Conservation (phyloP, 106 monocot species). For the Gastrodia elata region DNA sequence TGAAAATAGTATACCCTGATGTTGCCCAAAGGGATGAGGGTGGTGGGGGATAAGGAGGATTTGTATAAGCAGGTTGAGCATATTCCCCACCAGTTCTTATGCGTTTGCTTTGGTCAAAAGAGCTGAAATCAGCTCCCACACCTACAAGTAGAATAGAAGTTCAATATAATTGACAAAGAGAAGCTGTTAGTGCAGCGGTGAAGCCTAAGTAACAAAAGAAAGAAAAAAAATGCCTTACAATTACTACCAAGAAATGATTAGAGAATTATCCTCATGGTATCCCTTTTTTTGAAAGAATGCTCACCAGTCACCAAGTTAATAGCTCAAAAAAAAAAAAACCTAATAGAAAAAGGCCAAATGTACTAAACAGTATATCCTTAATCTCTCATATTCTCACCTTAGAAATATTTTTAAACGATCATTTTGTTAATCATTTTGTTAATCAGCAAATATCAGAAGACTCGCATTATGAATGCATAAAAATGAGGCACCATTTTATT, state of each 20-base stretch:
- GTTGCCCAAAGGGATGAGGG: slow-evolving; percentile 76
- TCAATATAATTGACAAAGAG: not conserved
- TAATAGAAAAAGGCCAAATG: not conserved
- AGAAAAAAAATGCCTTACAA: not conserved
- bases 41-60: slow-evolving; percentile 56
- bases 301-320: not conserved
- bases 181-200: not conserved
- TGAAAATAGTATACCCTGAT: slow-evolving; percentile 40
- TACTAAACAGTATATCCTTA: not conserved
- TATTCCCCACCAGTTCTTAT: slow-evolving; percentile 86
- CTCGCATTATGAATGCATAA: not conserved
- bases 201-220: not conserved
- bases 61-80: slow-evolving; percentile 48
- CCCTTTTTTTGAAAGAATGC: not conserved
- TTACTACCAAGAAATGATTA: not conserved
- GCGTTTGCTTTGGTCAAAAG: slow-evolving; percentile 89
- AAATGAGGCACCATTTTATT: too few species aligned
- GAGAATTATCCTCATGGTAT: not conserved
- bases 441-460: not conserved
- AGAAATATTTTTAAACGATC: not conserved
- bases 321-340: not conserved
- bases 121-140: slow-evolving; percentile 55
- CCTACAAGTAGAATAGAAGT: slow-evolving; percentile 21
- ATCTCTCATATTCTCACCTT: not conserved
- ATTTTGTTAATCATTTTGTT: not conserved